A percentile compares a stretch with the other conserved stretches of the same genome.
These are phyloP conservation scores for Pezicula radicicola DNA, from an alignment of 2,329 filamentous ascomycete genomes.

Conservation along the genomic window DNA sequence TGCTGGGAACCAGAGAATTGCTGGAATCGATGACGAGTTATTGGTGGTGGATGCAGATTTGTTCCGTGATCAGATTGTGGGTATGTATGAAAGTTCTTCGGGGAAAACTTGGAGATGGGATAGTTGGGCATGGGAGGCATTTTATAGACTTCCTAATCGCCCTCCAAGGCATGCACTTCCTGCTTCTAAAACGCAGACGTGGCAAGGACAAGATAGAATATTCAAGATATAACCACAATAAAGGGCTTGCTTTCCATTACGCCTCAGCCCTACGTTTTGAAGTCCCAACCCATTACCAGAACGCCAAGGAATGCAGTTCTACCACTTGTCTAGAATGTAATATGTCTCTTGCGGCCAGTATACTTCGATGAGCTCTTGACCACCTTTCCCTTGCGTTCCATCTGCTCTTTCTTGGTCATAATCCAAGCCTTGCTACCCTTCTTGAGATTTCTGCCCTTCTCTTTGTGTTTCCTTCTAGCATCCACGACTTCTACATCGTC, in stretches of 20 bases:
- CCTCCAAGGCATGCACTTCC: no score
- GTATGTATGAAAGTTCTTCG: no score
- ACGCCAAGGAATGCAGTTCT: conserved; percentile 24
- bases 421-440: conserved; percentile 89
- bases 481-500: conserved; percentile 82
- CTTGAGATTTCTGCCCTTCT: conserved; percentile 50
- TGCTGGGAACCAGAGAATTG: background rate
- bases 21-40: no score
- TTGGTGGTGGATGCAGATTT: no score
- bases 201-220: no score
- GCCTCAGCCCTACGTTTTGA: conserved; percentile 2
- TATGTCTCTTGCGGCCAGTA: conserved; percentile 81
- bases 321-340: conserved; percentile 59
- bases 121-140: no score
- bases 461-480: conserved; percentile 50
- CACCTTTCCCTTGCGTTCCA: conserved; percentile 91
- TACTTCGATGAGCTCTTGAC: conserved; percentile 93
- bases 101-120: no score
- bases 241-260: background rate
- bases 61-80: no score
- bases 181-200: no score
- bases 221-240: background rate
- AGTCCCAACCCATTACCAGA: conserved; percentile 11
- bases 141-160: no score
- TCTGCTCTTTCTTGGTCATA: conserved; percentile 83